Conservation (phyloP, 1,139 yeast species). For the Taphrina betulina region DNA sequence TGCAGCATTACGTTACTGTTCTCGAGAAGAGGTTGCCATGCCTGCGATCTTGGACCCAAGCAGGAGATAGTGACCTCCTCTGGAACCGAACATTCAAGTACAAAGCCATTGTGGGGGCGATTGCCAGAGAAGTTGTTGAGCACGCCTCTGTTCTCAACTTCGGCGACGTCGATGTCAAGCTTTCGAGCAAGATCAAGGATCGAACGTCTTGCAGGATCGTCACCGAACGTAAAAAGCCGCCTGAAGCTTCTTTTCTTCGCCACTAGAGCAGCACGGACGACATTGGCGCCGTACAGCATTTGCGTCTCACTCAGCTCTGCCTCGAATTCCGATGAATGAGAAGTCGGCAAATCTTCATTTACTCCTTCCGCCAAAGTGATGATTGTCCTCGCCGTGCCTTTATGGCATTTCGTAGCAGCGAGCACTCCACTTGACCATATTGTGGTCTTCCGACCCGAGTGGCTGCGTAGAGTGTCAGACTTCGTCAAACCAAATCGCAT, state of each 20-base stretch:
- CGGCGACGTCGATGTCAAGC: not conserved
- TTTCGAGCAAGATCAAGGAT: constrained; percentile 5
- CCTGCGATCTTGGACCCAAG: not conserved
- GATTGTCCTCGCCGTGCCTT: not conserved
- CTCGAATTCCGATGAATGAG: not conserved
- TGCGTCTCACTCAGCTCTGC: not conserved
- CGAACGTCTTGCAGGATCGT: not conserved
- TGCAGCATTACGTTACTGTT: constrained; percentile 8
- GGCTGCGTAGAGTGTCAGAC: no score
- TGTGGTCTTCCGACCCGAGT: no score
- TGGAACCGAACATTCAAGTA: constrained; percentile 11
- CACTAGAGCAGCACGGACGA: constrained; percentile 9
- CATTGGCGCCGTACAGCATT: constrained; percentile 16
- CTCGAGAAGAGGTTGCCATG: constrained; percentile 11
- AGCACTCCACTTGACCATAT: no score
- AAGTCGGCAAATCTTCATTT: not conserved
- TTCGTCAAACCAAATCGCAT: no score
- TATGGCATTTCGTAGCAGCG: no score
- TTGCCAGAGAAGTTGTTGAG: constrained; percentile 4
- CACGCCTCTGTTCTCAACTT: constrained; percentile 10
- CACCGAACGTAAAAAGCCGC: not conserved
- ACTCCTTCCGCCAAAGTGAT: not conserved
- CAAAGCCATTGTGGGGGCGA: constrained; percentile 26
- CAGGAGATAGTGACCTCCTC: not conserved
- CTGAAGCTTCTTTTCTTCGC: constrained; percentile 6